phyloP scores from a whole-genome alignment of 805 yeast species.

The Schwanniomyces occidentalis region DNA sequence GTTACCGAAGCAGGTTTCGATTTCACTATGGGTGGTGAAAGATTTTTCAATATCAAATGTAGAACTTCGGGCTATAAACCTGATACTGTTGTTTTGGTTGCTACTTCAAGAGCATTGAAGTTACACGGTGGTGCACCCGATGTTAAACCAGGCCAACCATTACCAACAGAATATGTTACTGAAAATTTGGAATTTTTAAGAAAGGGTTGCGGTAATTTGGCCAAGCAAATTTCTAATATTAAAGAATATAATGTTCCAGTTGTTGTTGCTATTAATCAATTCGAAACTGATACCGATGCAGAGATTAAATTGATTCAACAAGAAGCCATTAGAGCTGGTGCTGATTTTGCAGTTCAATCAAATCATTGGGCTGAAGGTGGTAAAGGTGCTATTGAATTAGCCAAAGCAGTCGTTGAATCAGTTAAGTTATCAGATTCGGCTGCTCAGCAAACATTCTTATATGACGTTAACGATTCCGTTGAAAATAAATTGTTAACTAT shows the following conservation, averaged over 20 bases:
- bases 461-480: conserved; percentile 68
- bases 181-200: conserved; percentile 80
- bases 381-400: conserved; percentile 79
- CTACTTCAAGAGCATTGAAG: conserved; percentile 95
- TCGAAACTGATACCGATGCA: conserved; percentile 76
- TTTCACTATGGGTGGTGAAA: conserved; percentile 99
- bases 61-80: conserved; percentile 87
- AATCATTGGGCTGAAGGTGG: conserved; percentile 98
- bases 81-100: conserved; percentile 89
- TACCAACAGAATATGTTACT: conserved; percentile 76
- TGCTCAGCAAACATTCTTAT: conserved; percentile 52
- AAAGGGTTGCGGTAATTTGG: conserved; percentile 82
- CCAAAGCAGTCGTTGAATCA: conserved; percentile 79
- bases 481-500: conserved; percentile 78
- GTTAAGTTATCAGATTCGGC: conserved; percentile 44
- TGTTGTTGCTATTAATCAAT: conserved; percentile 89
- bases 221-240: conserved; percentile 87
- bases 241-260: conserved; percentile 86
- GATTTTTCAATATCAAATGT: conserved; percentile 94
- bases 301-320: conserved; percentile 79
- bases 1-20: conserved; percentile 98
- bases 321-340: conserved; percentile 89
- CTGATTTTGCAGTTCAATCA: conserved; percentile 83
- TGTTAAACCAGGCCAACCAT: conserved; percentile 87
- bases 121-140: conserved; percentile 97